Evolutionary conservation across 139 green algal genomes (phyloP).

Genomic region (Chlamydomonas incerta): DNA sequence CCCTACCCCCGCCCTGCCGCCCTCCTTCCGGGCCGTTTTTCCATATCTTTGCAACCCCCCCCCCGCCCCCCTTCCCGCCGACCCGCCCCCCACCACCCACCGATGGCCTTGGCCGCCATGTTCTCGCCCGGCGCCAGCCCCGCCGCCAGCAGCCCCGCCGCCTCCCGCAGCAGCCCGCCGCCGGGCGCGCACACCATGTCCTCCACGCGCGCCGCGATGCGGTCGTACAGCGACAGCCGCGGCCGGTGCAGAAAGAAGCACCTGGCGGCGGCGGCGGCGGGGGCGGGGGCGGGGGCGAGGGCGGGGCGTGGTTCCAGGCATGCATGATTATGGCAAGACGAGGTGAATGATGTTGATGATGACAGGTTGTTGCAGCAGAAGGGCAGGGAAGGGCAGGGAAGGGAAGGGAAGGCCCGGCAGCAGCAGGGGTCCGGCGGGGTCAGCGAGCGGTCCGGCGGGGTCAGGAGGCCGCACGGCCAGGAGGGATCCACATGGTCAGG

Average conservation of each 20-base stretch:
- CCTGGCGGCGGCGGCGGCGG: conserved; percentile 38
- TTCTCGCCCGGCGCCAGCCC: conserved; percentile 60
- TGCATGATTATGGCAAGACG: neutral
- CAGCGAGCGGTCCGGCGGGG: too few species aligned
- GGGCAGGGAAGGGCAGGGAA: too few species aligned
- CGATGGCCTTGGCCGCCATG: conserved; percentile 81
- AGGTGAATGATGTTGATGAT: too few species aligned
- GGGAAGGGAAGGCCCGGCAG: too few species aligned
- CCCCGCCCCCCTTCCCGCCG: neutral
- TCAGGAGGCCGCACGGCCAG: too few species aligned
- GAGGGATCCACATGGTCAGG: too few species aligned
- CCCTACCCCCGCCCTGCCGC: too few species aligned
- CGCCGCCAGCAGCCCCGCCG: conserved; percentile 63
- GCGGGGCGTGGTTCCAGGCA: neutral
- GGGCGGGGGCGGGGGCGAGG: neutral
- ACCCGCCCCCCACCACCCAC: neutral
- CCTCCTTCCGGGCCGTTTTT: too few species aligned
- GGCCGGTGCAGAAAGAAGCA: conserved; percentile 89
- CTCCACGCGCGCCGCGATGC: conserved; percentile 82
- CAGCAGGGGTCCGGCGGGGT: too few species aligned
- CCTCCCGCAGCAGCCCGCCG: conserved; percentile 68
- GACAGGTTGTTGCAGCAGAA: too few species aligned
- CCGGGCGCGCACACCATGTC: conserved; percentile 75
- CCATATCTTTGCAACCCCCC: neutral
- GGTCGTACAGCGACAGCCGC: conserved; percentile 77